phyloP scores from a whole-genome alignment of 1,284 basidiomycete species.

The Paramarasmius palmivorus region DNA sequence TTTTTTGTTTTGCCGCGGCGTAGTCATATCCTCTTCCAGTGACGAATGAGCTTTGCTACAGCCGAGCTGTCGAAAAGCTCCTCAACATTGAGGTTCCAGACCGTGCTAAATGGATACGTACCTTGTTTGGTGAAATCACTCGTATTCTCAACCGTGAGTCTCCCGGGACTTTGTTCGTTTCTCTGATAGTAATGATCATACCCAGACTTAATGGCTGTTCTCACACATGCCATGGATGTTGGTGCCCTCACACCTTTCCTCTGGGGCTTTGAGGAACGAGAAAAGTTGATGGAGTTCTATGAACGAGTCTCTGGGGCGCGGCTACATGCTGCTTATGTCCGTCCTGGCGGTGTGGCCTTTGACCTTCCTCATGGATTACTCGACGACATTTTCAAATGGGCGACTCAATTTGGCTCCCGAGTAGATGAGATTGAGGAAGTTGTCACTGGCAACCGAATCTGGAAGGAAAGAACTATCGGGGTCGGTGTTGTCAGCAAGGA shows the following conservation, averaged over 20 bases:
- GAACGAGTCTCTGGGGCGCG: constrained; percentile 98
- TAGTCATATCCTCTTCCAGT: constrained; percentile 44
- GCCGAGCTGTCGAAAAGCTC: constrained; percentile 96
- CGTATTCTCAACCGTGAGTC: constrained; percentile 88
- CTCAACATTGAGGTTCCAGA: constrained; percentile 99
- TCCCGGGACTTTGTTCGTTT: constrained; percentile 3
- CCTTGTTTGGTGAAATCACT: constrained; percentile 96
- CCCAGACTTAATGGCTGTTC: constrained; percentile 92
- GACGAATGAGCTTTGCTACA: constrained; percentile 97
- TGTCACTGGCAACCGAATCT: constrained; percentile 96
- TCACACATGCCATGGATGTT: constrained; percentile 96
- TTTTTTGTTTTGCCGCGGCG: not conserved
- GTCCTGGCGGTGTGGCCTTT: constrained; percentile 97
- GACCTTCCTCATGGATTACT: constrained; percentile 96
- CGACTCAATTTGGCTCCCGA: constrained; percentile 89
- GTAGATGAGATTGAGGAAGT: constrained; percentile 99
- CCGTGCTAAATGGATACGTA: constrained; percentile 98
- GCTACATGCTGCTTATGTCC: constrained; percentile 96
- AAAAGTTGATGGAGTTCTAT: constrained; percentile 99
- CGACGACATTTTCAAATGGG: constrained; percentile 98
- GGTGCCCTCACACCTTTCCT: constrained; percentile 98
- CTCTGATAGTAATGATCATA: not conserved
- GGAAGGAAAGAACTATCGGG: constrained; percentile 93
- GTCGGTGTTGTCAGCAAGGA: constrained; percentile 92
- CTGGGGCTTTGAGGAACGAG: constrained; percentile 99